A percentile compares a stretch with the other conserved stretches of the same genome.
These are phyloP conservation scores for Phalaenopsis hybrid DNA, from an alignment of 116 monocot genomes.

Conservation along the genomic window DNA sequence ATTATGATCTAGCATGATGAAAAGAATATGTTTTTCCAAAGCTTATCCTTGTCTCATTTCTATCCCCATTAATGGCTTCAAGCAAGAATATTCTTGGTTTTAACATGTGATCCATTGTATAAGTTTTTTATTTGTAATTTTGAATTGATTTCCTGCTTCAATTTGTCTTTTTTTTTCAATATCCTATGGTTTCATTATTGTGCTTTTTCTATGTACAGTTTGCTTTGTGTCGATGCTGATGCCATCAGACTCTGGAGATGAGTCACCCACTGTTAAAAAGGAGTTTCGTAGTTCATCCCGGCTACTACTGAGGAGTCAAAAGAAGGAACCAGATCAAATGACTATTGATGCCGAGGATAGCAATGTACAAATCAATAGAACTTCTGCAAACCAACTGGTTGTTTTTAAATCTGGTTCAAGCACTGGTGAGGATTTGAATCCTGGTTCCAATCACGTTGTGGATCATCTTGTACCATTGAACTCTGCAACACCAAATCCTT, in stretches of 20 bases:
- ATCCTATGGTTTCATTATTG: neutral
- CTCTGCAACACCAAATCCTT: conserved; percentile 14
- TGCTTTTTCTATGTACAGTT: neutral
- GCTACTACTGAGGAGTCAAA: conserved; percentile 1
- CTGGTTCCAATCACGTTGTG: conserved; percentile 12
- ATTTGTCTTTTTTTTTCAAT: neutral
- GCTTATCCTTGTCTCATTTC: neutral
- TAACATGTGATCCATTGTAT: neutral
- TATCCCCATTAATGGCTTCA: neutral
- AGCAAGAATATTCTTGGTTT: neutral
- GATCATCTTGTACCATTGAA: conserved; percentile 18
- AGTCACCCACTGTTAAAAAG: neutral
- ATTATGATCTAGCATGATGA: neutral
- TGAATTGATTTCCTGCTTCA: neutral
- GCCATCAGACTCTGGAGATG: conserved; percentile 18
- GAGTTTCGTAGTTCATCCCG: conserved; percentile 12
- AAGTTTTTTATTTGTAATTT: neutral
- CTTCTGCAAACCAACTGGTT: conserved; percentile 45
- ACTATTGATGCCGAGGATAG: conserved; percentile 15
- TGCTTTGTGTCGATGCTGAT: conserved; percentile 8
- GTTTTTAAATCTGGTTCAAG: conserved; percentile 33
- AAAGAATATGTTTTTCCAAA: neutral
- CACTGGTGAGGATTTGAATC: conserved; percentile 16
- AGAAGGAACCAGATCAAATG: conserved; percentile 9
- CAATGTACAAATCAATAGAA: conserved; percentile 16